Conservation (phyloP, 208 protist species). For the Leishmania lainsoni region DNA sequence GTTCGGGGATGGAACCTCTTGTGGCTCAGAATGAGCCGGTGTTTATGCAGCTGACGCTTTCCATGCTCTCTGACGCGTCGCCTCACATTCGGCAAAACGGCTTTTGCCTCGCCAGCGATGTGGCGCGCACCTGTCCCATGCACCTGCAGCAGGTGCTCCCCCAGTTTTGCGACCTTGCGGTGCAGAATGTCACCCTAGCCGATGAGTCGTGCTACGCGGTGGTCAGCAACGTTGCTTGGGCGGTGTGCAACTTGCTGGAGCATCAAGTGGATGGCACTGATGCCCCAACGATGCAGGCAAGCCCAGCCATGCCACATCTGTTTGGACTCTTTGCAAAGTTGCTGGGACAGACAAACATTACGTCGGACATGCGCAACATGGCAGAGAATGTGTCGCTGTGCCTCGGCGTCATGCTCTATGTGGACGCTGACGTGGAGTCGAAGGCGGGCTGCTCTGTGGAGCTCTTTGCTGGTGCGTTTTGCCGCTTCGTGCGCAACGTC, state of each 20-base stretch:
- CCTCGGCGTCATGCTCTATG: slow-evolving; percentile 75
- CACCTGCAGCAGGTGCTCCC: slow-evolving; percentile 55
- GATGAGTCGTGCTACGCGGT: slow-evolving; percentile 58
- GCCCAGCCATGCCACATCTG: slow-evolving; percentile 46
- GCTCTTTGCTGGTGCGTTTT: slow-evolving; percentile 61
- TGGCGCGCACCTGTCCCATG: slow-evolving; percentile 50
- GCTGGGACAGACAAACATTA: slow-evolving; percentile 36
- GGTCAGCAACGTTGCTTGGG: slow-evolving; percentile 83
- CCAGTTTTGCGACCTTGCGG: slow-evolving; percentile 43
- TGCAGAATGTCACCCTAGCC: slow-evolving; percentile 49
- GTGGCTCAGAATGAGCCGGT: slow-evolving; percentile 49
- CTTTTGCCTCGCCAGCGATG: slow-evolving; percentile 78
- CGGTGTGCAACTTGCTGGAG: slow-evolving; percentile 76
- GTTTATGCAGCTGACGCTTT: slow-evolving; percentile 60
- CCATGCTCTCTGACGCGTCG: slow-evolving; percentile 58
- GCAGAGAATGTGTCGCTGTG: slow-evolving; percentile 81
- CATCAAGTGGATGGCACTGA: slow-evolving; percentile 62
- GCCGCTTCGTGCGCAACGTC: slow-evolving; percentile 81
- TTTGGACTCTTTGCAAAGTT: slow-evolving; percentile 52
- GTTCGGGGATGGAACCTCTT: slow-evolving; percentile 63
- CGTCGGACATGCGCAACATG: slow-evolving; percentile 84
- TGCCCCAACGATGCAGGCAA: slow-evolving; percentile 50
- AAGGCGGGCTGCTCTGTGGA: slow-evolving; percentile 44
- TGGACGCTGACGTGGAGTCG: slow-evolving; percentile 47
- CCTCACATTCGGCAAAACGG: slow-evolving; percentile 66